Evolutionary conservation across 257 asterid genomes (phyloP).

Genomic region (Rhazya stricta): DNA sequence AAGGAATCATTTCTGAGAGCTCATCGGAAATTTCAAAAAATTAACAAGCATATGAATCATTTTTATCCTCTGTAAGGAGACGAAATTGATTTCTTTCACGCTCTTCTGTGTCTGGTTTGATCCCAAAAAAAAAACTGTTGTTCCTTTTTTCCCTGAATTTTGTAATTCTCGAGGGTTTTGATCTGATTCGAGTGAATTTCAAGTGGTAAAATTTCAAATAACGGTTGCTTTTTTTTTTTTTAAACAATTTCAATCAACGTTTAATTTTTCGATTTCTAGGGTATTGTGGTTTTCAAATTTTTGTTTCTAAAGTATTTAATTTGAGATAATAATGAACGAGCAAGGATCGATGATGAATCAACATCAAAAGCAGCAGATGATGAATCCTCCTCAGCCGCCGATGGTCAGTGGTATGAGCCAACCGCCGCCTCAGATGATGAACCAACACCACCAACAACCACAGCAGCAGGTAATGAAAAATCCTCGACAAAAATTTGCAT

Average conservation of each 20-base stretch:
- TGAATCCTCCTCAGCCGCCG: constrained; percentile 17
- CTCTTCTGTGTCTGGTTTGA: background rate
- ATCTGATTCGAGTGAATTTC: background rate
- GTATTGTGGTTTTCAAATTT: constrained; percentile 3
- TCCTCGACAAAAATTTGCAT: background rate
- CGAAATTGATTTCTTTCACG: background rate
- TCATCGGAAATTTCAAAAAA: background rate
- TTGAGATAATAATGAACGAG: constrained; percentile 47
- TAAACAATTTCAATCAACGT: background rate
- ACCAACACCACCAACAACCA: constrained; percentile 13
- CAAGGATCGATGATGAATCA: constrained; percentile 48
- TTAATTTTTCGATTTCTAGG: background rate
- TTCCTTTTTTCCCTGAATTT: too few relatives aligned
- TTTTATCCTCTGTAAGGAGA: background rate
- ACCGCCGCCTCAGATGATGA: constrained; percentile 19
- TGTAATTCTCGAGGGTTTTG: background rate
- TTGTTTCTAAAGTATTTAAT: background rate
- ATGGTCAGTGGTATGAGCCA: constrained; percentile 12
- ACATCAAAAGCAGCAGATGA: constrained; percentile 50
- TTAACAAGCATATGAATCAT: background rate
- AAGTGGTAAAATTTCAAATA: background rate
- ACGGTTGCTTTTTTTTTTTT: background rate
- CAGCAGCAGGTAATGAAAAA: constrained; percentile 26
- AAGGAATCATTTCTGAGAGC: background rate
- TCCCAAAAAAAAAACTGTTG: background rate